Percentiles rank a stretch among this genome's conserved stretches.
Evolutionary conservation across 768 basidiomycete species (phyloP).

Genomic region (Leccinum boreale): DNA sequence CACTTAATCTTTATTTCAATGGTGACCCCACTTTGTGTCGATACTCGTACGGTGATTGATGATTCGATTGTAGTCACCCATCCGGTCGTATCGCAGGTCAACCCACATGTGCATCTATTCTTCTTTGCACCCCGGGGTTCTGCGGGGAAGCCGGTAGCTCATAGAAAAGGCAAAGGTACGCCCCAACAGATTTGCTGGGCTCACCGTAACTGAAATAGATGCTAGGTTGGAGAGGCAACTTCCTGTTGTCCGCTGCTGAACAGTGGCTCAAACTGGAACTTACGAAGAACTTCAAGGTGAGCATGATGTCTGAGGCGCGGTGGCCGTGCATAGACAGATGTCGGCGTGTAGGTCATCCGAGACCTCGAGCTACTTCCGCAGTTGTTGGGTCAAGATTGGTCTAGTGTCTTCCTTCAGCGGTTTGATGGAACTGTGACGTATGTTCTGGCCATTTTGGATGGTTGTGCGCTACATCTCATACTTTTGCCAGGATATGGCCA

Average conservation of each 20-base stretch:
- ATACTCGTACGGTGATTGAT: slow-evolving; percentile 4
- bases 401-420: slow-evolving; percentile 90
- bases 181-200: background rate
- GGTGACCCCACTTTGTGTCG: slow-evolving; percentile 37
- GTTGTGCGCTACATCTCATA: slow-evolving; percentile 22
- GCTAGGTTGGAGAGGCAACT: slow-evolving; percentile 92
- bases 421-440: slow-evolving; percentile 89
- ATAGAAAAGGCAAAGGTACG: slow-evolving; percentile 85
- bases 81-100: slow-evolving; percentile 92
- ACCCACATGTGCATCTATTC: slow-evolving; percentile 88
- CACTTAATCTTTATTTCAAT: slow-evolving; percentile 86
- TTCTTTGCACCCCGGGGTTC: slow-evolving; percentile 92
- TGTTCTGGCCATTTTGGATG: slow-evolving; percentile 27
- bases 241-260: slow-evolving; percentile 86
- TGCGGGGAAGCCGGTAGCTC: slow-evolving; percentile 89
- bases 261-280: slow-evolving; percentile 95
- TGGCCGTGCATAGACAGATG: background rate
- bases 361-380: slow-evolving; percentile 96
- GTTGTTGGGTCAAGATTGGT: slow-evolving; percentile 93
- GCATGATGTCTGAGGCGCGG: background rate
- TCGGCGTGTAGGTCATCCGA: slow-evolving; percentile 66
- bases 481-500: slow-evolving; percentile 68
- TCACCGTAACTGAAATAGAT: background rate
- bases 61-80: slow-evolving; percentile 61
- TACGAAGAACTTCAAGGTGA: slow-evolving; percentile 90